Base-by-base conservation (phyloP, 768 basidiomycete genomes). In the Termitomyces sp. region DNA sequence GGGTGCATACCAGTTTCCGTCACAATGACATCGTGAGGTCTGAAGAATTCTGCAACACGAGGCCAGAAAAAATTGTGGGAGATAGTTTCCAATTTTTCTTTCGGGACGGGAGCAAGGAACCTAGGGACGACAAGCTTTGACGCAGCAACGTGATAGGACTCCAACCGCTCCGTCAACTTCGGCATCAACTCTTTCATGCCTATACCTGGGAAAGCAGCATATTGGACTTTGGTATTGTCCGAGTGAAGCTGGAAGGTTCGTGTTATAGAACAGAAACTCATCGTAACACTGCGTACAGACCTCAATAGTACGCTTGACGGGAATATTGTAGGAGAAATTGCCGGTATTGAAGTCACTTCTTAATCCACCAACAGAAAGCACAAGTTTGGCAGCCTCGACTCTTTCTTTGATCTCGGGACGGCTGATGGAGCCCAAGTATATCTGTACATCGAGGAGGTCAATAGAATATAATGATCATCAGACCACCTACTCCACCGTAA, bases 311-410 rank as follows among this genome's bases (percentile, higher is more conserved):
- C 78, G 79, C 11, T 73, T 71, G 0, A 77, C 77, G 5, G 87
- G 85, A 50, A 89, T 86, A 54, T 82, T 83, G 67, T 91, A 92
- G 0, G 89, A 88, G 73, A 93, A 94, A 72, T 89, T 89, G 37
- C 92, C 94, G 1, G 91, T 92, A 73, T 96, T 96, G 78, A 92
- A 94, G 71, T 96, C 93, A 50, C 83, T 86, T 69, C 83, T 84
- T 54, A 92, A 75, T 1, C 77, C 73, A 4, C 92, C 91, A 60
- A 96, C 76, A 12, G 89, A 89, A 12, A 96, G 69, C 55, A 92
- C 85, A 47, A 95, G 77, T 65, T 87, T 89, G 4, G 92, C 86
- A 2, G 70, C 77, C 73, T 96, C 93, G 34, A 95, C 85, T 62
- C 80, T 84, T 57, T 86, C 83, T 72, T 86, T 88, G 65, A 93